Evolutionary conservation across 164 flowering plant species (phyloP).

Genomic region (Protea cynaroides): DNA sequence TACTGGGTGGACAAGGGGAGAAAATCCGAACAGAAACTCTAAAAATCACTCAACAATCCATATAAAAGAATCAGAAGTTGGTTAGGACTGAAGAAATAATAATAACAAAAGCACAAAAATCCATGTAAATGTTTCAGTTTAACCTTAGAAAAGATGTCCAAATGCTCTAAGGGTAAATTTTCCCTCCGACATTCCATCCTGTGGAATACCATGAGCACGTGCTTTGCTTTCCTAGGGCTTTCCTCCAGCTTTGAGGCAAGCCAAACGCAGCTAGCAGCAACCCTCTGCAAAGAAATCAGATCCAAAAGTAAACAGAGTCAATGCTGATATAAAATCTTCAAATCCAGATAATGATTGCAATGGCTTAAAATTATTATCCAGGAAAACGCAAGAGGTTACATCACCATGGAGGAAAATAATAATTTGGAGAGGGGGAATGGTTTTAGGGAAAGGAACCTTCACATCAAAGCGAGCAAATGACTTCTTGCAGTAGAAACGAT

Average conservation of each 20-base stretch:
- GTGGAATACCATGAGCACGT: constrained; percentile 79
- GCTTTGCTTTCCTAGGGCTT: constrained; percentile 78
- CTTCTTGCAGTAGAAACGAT: constrained; percentile 96
- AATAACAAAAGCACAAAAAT: too few relatives aligned
- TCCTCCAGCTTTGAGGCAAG: constrained; percentile 96
- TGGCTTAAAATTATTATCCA: not conserved
- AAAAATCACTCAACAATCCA: too few relatives aligned
- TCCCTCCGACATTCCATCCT: constrained; percentile 96
- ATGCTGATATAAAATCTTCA: too few relatives aligned
- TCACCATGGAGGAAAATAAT: not conserved
- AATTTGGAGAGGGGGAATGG: too few relatives aligned
- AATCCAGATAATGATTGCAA: too few relatives aligned
- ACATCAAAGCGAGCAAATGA: constrained; percentile 87
- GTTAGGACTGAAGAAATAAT: too few relatives aligned
- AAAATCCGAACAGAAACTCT: not conserved
- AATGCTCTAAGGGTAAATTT: constrained; percentile 59
- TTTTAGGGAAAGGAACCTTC: constrained; percentile 42
- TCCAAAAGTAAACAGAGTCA: not conserved
- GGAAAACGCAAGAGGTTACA: not conserved
- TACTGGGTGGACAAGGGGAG: not conserved
- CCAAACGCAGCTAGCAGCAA: constrained; percentile 96
- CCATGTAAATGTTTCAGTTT: not conserved
- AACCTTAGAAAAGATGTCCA: constrained; percentile 71
- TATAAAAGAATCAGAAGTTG: too few relatives aligned
- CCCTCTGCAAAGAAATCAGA: constrained; percentile 49